Evolutionary conservation across 1,284 basidiomycete genomes (phyloP).

Genomic region (Heterobasidion occidentale): DNA sequence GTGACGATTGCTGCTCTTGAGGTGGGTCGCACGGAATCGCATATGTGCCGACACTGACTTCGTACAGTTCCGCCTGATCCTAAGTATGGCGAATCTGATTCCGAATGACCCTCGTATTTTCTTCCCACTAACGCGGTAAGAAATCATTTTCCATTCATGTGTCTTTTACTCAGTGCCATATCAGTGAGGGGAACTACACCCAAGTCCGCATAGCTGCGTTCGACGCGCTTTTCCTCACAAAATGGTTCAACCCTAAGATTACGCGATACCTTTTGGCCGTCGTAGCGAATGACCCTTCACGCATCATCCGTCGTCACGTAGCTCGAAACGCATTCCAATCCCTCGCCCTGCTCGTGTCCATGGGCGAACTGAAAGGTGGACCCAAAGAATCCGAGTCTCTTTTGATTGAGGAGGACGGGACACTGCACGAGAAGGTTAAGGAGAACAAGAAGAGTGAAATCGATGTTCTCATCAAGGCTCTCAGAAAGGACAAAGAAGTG

Average conservation of each 20-base stretch:
- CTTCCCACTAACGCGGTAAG: conserved; percentile 83
- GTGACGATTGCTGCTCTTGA: conserved; percentile 87
- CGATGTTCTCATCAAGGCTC: conserved; percentile 72
- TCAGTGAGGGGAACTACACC: conserved; percentile 87
- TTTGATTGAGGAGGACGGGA: conserved; percentile 82
- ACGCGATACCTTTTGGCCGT: conserved; percentile 90
- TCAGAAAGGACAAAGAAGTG: conserved; percentile 79
- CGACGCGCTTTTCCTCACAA: conserved; percentile 87
- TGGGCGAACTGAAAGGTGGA: conserved; percentile 81
- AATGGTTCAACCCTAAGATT: conserved; percentile 79
- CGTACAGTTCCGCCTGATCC: conserved; percentile 71
- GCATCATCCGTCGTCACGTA: conserved; percentile 78
- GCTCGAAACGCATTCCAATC: conserved; percentile 83
- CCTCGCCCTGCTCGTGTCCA: conserved; percentile 78
- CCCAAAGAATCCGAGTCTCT: conserved; percentile 69
- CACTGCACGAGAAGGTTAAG: conserved; percentile 57
- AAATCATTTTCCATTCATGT: conserved; percentile 7
- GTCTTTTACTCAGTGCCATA: conserved; percentile 11
- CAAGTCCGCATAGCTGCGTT: conserved; percentile 91
- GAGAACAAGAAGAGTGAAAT: conserved; percentile 77
- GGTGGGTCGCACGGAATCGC: conserved; percentile 36
- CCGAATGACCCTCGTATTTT: conserved; percentile 79
- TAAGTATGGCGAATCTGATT: conserved; percentile 74
- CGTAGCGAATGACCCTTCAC: conserved; percentile 81
- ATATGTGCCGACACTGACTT: conserved; percentile 3